These are phyloP conservation scores for Scheffersomyces parashehatae DNA, from an alignment of 1,139 yeast species.

Conservation along the genomic window DNA sequence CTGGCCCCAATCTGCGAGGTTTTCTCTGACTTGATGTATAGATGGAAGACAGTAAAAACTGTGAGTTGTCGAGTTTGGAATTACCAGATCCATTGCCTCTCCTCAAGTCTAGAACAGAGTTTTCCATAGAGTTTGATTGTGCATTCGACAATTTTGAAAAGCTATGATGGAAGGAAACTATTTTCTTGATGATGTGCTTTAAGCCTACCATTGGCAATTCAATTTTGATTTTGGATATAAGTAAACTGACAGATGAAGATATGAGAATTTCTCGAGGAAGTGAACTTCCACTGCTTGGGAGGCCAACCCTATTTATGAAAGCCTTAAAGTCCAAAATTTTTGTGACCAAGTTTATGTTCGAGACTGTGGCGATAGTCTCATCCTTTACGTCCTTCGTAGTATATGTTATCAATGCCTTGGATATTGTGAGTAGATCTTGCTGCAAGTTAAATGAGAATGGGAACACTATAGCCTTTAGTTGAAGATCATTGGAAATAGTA, in stretches of 20 bases:
- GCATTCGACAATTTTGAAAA: conserved; percentile 2
- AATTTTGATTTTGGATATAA: conserved; percentile 18
- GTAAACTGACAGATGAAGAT: conserved; percentile 18
- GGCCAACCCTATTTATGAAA: conserved; percentile 17
- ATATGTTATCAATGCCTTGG: conserved; percentile 21
- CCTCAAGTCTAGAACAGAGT: conserved; percentile 11
- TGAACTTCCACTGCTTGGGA: conserved; percentile 4
- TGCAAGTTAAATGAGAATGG: conserved; percentile 41
- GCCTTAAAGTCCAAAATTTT: conserved; percentile 26
- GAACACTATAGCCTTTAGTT: conserved; percentile 23
- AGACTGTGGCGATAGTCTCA: conserved; percentile 18
- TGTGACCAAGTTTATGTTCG: conserved; percentile 20
- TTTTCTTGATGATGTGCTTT: conserved; percentile 11
- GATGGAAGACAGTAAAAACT: conserved; percentile 6
- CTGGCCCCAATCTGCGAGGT: conserved; percentile 12
- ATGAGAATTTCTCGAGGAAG: conserved; percentile 16
- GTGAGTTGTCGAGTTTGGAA: conserved; percentile 3
- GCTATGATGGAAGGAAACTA: conserved; percentile 9
- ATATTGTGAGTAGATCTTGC: conserved; percentile 30
- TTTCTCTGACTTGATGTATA: conserved; percentile 14
- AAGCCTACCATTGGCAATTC: conserved; percentile 14
- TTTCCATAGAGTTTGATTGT: conserved; percentile 17
- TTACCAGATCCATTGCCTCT: conserved; percentile 1
- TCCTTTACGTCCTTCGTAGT: conserved; percentile 8
- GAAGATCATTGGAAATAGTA: conserved; percentile 8